Evolutionary conservation across 169 alveolate species (phyloP).

Genomic region (Cryptosporidium xiaoi): DNA sequence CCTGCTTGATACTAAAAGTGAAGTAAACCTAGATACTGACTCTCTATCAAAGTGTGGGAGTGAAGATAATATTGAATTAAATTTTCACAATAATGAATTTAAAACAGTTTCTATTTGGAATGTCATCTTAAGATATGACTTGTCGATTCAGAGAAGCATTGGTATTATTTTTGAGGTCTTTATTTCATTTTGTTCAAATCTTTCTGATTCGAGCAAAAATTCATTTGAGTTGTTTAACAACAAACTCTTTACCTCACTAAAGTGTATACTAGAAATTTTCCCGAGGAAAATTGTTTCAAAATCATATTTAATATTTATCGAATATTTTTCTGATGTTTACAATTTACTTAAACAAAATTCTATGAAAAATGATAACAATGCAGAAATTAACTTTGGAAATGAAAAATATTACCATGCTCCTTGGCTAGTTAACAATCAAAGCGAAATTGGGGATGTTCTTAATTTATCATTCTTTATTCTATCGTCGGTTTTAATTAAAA

Average conservation of each 20-base stretch:
- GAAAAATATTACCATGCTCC: constrained; percentile 12
- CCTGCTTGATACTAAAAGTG: not conserved
- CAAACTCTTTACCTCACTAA: not conserved
- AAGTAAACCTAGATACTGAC: not conserved
- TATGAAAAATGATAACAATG: not conserved
- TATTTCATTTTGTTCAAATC: constrained; percentile 7
- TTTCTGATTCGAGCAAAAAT: not conserved
- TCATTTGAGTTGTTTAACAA: not conserved
- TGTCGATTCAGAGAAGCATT: constrained; percentile 62
- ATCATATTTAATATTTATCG: constrained; percentile 42
- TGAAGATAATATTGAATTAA: not conserved
- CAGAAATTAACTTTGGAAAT: constrained; percentile 5
- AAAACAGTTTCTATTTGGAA: constrained; percentile 12
- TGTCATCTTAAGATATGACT: constrained; percentile 32
- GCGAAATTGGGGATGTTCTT: not conserved
- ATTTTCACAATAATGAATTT: not conserved
- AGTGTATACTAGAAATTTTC: constrained; percentile 1
- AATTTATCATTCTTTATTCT: constrained; percentile 32
- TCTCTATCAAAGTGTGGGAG: not conserved
- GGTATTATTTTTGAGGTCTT: constrained; percentile 68
- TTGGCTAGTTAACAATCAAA: constrained; percentile 28
- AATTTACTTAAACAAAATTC: not conserved
- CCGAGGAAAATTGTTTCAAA: constrained; percentile 30
- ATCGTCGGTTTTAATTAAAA: constrained; percentile 40
- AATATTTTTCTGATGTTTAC: constrained; percentile 16